phyloP scores from a whole-genome alignment of 805 yeast genomes.

The Myxozyma neotropica region DNA sequence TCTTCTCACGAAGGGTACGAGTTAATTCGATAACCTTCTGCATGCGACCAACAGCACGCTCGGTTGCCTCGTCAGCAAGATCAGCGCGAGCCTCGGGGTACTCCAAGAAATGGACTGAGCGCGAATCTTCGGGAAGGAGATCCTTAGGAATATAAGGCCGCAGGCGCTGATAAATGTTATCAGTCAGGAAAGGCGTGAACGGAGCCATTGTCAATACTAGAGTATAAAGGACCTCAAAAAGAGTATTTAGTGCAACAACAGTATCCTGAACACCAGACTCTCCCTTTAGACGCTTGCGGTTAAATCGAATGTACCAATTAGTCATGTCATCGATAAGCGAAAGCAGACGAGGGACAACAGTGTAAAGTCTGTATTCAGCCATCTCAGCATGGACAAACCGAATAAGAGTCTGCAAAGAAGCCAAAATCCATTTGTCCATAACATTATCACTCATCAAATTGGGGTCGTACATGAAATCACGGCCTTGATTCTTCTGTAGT shows the following conservation, averaged over 20 bases:
- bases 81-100: conserved; percentile 84
- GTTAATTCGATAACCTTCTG: conserved; percentile 96
- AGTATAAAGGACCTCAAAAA: conserved; percentile 86
- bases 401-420: conserved; percentile 91
- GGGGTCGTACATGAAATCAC: conserved; percentile 74
- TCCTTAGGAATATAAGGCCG: conserved; percentile 54
- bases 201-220: conserved; percentile 98
- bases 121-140: conserved; percentile 58
- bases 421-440: conserved; percentile 97
- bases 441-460: conserved; percentile 69
- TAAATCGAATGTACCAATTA: conserved; percentile 98
- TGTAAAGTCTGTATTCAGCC: conserved; percentile 85
- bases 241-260: conserved; percentile 80
- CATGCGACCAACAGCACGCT: conserved; percentile 90
- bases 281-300: conserved; percentile 97
- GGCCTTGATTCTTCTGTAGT: conserved; percentile 70
- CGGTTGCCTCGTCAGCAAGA: conserved; percentile 78
- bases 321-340: conserved; percentile 91
- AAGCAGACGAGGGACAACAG: conserved; percentile 92
- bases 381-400: conserved; percentile 86
- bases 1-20: conserved; percentile 95
- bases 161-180: conserved; percentile 79
- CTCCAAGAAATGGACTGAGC: conserved; percentile 92
- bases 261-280: conserved; percentile 85
- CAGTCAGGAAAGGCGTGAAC: conserved; percentile 95